Evolutionary conservation across 2,329 filamentous ascomycete genomes (phyloP).

Genomic region (Exophiala sp.): DNA sequence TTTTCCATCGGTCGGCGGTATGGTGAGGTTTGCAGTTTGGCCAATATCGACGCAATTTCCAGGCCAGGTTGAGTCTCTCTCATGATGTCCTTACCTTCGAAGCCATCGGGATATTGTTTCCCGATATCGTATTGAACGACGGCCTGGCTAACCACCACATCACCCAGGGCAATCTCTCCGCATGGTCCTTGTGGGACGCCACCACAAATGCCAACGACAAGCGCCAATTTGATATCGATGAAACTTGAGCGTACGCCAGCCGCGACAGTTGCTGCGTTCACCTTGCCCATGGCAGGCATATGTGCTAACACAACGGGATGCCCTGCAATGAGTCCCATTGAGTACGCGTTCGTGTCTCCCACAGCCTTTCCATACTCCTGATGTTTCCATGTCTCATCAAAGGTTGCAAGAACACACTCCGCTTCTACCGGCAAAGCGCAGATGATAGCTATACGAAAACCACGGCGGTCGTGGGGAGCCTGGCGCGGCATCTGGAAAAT

Average conservation of each 20-base stretch:
- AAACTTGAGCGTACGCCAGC: slow-evolving; percentile 36
- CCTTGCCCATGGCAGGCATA: slow-evolving; percentile 33
- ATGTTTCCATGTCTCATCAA: slow-evolving; percentile 23
- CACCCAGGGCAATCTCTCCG: slow-evolving; percentile 32
- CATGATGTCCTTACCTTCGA: slow-evolving; percentile 24
- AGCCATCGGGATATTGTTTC: slow-evolving; percentile 25
- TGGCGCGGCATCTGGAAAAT: background rate
- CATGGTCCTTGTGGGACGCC: slow-evolving; percentile 32
- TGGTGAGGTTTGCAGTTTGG: slow-evolving; percentile 15
- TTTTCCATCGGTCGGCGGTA: background rate
- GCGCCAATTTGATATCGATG: slow-evolving; percentile 31
- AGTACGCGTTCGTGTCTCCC: slow-evolving; percentile 33
- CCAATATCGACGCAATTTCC: slow-evolving; percentile 26
- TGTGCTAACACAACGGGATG: slow-evolving; percentile 33
- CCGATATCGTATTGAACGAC: slow-evolving; percentile 34
- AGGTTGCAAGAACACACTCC: slow-evolving; percentile 27
- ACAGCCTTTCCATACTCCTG: slow-evolving; percentile 26
- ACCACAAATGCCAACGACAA: slow-evolving; percentile 44
- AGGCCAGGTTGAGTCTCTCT: slow-evolving; percentile 22
- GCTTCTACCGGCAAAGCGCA: slow-evolving; percentile 36
- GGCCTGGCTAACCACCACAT: slow-evolving; percentile 32
- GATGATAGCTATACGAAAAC: slow-evolving; percentile 38
- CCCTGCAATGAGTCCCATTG: slow-evolving; percentile 29
- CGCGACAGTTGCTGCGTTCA: slow-evolving; percentile 26
- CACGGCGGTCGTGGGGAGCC: slow-evolving; percentile 3